Conservation (phyloP, 257 asterid species). For the Solanum neorickii region DNA sequence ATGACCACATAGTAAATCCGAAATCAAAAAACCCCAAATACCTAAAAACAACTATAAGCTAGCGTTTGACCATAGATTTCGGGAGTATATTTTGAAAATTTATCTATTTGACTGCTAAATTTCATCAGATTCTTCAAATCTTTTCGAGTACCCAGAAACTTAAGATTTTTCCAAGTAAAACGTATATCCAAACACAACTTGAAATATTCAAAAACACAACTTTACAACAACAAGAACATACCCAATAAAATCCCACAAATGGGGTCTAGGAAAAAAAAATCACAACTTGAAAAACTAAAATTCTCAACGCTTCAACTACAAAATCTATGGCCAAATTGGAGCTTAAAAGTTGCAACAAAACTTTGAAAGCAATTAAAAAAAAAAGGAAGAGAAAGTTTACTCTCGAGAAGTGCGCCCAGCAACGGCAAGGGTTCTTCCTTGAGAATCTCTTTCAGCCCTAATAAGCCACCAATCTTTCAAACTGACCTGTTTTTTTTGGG, state of each 20-base stretch:
- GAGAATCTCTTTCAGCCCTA: constrained; percentile 27
- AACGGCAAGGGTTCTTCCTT: constrained; percentile 45
- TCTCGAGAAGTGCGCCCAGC: constrained; percentile 37
- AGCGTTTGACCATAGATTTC: not conserved
- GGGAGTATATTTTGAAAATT: not conserved
- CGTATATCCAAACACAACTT: not conserved
- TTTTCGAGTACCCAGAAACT: not conserved
- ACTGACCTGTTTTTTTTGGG: constrained; percentile 25
- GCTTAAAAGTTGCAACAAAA: not conserved
- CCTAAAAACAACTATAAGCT: not conserved
- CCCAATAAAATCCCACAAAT: not conserved
- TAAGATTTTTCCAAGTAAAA: not conserved
- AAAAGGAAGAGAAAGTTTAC: constrained; percentile 10
- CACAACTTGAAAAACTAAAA: not conserved
- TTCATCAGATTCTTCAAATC: not conserved
- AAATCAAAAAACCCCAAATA: not conserved
- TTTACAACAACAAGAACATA: not conserved
- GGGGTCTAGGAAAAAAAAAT: not conserved
- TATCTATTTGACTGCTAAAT: not conserved
- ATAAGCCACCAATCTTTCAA: constrained; percentile 73
- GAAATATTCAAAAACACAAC: not conserved
- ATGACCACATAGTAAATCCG: not conserved
- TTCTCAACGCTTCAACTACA: not conserved
- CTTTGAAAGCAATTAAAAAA: not conserved
- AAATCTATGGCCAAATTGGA: not conserved